Base-by-base conservation (phyloP, 345 rosid genomes). In the Pistacia vera region DNA sequence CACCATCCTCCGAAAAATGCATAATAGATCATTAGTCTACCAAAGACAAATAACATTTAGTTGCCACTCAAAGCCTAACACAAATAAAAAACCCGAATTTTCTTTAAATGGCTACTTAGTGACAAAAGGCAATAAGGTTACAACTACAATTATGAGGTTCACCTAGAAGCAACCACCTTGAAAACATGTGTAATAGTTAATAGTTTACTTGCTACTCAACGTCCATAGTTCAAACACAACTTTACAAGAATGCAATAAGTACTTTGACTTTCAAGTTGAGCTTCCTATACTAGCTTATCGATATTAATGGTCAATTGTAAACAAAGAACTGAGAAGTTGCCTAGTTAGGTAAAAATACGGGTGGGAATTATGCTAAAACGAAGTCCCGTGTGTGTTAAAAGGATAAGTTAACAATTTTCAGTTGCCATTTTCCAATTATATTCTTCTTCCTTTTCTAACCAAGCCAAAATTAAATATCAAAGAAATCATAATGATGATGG, bases 381-480 rank as follows among this genome's bases (percentile, higher is more conserved):
- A 1, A 5, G 46, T 6, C 46, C 1, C 46, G 8, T 38, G 49
- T 18, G 63, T 20, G 41, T 64, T 9, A 36, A 64, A 64, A 64
- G 11, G 49, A 64, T 64, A 36, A 17, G 17, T 22, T 64, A 64
- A 16, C 68, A 64, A 63, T 4, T 8, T 36, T 63, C 30, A 63
- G 18, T 14, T 33, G 18, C 3, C 66, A 63, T 64, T 41, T 41
- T 41, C 46, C 9, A 41, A 6, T 41, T 41, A 41, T 41, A 41
- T 5, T 41, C 46, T 41, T 41, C 9, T 41, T 41, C 46, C 46
- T 41, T 41, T 41, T 41, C 46, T 41, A 38, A 10, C 48, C 41
- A 64, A 36, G 46, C 13, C 68, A 64, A 64, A 64, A 64, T 46
- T 64, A 38, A 64, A 36, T 63, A 63, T 35, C 9, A 8, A 63